Evolutionary conservation across 768 basidiomycete species (phyloP), one percentile per base, ranked within the genome.

Genomic region (Dioszegia aurantiaca): DNA sequence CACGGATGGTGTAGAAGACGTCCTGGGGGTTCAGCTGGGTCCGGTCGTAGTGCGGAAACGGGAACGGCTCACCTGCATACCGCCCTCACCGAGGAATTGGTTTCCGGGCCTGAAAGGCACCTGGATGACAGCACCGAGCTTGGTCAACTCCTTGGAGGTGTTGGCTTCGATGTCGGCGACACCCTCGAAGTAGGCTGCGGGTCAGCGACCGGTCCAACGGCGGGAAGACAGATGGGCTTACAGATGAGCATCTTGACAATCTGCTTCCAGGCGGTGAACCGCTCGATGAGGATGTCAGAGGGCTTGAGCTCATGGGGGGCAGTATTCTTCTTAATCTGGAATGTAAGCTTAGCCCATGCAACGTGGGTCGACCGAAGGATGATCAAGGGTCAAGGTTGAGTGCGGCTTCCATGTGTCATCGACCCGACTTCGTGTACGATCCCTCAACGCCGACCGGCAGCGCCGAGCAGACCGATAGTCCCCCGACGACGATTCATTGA

Each of bases 31-130:
- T 27, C 39, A 39, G 16, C 31, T 16, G 17, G 37, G 17, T 41
- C 57, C 40, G 12, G 10, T 5, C 24, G 6, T 6, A 27, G n/a
- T n/a, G n/a, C n/a, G n/a, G n/a, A 19, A 26, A 51, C 17, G 36
- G 5, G 31, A 4, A n/a, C 24, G 9, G 40, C 73, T 68, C 56
- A 74, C 64, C 83, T 93, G 90, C 47, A 99, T 80, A 46, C 95
- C 94, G 12, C 89, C 90, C 76, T 98, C 92, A n/a, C 95, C 95
- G 3, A 99, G 81, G 74, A 99, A 99, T 80, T 98, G 94, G 78
- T 95, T 94, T 6, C 92, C 93, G 2, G 89, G 84, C 33, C 87
- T 81, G 80, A 99, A 98, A 0, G 95, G 95, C 0, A 98, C 94
- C 76, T 99, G 94, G 60, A 99, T 94, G 60, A 98, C 90, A 1